Evolutionary conservation across 2,329 filamentous ascomycete species (phyloP).

Genomic region (Raffaelea arxii): DNA sequence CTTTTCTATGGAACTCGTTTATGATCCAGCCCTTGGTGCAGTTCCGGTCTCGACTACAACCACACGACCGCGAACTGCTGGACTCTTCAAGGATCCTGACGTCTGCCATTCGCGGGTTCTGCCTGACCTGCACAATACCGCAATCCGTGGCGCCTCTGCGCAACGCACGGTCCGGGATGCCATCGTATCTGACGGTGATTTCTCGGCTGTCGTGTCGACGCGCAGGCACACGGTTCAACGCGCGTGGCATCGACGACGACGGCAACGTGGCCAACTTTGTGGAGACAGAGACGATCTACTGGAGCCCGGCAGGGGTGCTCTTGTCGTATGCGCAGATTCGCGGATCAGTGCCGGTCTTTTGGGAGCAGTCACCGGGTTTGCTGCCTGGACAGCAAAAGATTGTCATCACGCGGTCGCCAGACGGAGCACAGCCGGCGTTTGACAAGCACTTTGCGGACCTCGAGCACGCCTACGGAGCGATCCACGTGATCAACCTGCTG

Average conservation of each 20-base stretch:
- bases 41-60: constrained; percentile 73
- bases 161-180: constrained; percentile 56
- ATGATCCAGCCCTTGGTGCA: constrained; percentile 91
- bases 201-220: constrained; percentile 83
- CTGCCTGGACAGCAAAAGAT: constrained; percentile 94
- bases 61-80: constrained; percentile 65
- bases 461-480: constrained; percentile 75
- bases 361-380: constrained; percentile 86
- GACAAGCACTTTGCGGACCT: constrained; percentile 90
- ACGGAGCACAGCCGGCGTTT: constrained; percentile 90
- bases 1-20: constrained; percentile 95
- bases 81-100: constrained; percentile 83
- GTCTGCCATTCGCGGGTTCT: constrained; percentile 89
- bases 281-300: constrained; percentile 92
- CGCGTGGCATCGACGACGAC: constrained; percentile 94
- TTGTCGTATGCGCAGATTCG: constrained; percentile 93
- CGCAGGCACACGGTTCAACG: constrained; percentile 92
- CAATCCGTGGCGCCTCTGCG: constrained; percentile 63
- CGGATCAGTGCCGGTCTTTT: constrained; percentile 91
- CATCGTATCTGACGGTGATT: constrained; percentile 79
- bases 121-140: constrained; percentile 76
- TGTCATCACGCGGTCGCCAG: constrained; percentile 73
- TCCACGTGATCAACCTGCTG: constrained; percentile 90
- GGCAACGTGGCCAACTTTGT: constrained; percentile 98
- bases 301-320: constrained; percentile 64